A percentile compares a stretch with the other conserved stretches of the same genome.
Conservation (phyloP, 108 stramenopile species). For the Cyclotella distinguenda region DNA sequence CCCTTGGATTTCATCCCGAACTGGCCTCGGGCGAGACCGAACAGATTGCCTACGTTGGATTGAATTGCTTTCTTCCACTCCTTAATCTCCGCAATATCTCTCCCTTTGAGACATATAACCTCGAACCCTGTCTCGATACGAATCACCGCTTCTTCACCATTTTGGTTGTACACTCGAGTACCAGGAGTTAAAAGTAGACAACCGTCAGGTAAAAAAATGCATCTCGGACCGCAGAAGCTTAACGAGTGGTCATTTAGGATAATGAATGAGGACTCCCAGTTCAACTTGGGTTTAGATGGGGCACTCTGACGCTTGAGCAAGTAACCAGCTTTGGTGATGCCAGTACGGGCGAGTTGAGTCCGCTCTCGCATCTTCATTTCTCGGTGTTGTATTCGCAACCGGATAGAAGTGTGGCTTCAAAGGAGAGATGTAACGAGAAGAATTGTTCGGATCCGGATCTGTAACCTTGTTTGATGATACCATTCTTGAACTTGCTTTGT, state of each 20-base stretch:
- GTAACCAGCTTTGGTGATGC: constrained; percentile 37
- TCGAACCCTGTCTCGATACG: constrained; percentile 34
- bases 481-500: too few species aligned
- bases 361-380: too few species aligned
- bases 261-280: constrained; percentile 31
- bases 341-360: constrained; percentile 26
- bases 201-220: constrained; percentile 22
- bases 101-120: constrained; percentile 23
- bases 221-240: constrained; percentile 27
- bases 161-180: constrained; percentile 24
- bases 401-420: too few species aligned
- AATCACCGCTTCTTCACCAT: constrained; percentile 34
- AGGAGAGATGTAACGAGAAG: too few species aligned
- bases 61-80: constrained; percentile 40
- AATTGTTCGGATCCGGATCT: too few species aligned
- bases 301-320: constrained; percentile 29
- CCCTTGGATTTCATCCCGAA: constrained; percentile 25
- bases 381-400: too few species aligned
- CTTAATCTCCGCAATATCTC: constrained; percentile 16
- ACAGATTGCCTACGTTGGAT: constrained; percentile 9
- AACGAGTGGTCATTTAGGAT: constrained; percentile 37
- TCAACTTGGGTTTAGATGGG: constrained; percentile 2
- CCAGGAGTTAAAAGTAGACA: constrained; percentile 26
- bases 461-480: too few species aligned
- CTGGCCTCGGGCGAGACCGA: constrained; percentile 23